Percentiles rank a stretch among this genome's conserved stretches.
Conservation (phyloP, 768 basidiomycete species). For the Arthromyces matolae region DNA sequence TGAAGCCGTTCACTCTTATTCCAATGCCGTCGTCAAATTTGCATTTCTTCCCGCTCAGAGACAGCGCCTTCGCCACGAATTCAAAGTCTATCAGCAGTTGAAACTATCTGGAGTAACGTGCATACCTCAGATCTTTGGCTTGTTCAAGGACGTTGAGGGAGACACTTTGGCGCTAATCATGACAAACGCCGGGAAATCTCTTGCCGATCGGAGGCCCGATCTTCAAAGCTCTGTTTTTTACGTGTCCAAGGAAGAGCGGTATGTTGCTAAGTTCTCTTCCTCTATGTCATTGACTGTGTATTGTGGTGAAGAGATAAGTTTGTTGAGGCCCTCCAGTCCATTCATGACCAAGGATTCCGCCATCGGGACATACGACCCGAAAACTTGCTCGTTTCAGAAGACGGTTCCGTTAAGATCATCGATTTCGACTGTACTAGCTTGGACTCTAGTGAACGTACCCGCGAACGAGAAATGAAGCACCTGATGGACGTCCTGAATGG, state of each 20-base stretch:
- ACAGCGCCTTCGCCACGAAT: conserved; percentile 13
- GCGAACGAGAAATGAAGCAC: too few species aligned
- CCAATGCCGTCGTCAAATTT: conserved; percentile 10
- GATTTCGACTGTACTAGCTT: too few species aligned
- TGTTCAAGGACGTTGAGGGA: conserved; percentile 14
- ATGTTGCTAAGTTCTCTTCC: background rate
- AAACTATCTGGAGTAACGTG: background rate
- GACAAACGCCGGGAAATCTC: conserved; percentile 6
- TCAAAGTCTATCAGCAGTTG: conserved; percentile 11
- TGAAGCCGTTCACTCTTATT: background rate
- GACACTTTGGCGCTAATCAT: conserved; percentile 12
- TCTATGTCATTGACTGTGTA: background rate
- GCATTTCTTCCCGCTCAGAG: conserved; percentile 6
- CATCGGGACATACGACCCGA: conserved; percentile 25
- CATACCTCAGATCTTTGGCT: conserved; percentile 8
- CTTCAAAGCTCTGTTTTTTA: too few species aligned
- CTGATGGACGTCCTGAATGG: too few species aligned
- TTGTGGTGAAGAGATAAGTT: background rate
- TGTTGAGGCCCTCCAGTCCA: conserved; percentile 10
- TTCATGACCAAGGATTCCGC: conserved; percentile 19
- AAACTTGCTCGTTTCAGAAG: too few species aligned
- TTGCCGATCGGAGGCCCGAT: too few species aligned
- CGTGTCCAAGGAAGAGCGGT: too few species aligned
- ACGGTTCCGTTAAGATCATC: too few species aligned
- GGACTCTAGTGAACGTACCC: too few species aligned